A percentile compares a stretch with the other conserved stretches of the same genome.
Conservation (phyloP, 2,329 filamentous ascomycete genomes). For the Fusarium sp. region DNA sequence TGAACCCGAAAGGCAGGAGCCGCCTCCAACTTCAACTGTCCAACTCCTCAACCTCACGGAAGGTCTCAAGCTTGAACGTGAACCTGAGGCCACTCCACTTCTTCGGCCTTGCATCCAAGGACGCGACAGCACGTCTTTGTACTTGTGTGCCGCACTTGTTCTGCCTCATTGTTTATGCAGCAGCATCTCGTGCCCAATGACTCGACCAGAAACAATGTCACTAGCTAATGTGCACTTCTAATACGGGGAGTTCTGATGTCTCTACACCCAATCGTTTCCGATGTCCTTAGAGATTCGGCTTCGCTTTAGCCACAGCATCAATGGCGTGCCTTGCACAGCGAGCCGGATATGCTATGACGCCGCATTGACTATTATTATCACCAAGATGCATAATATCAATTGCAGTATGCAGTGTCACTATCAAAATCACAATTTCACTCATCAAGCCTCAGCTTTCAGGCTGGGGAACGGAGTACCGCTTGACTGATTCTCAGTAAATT, state of each 20-base stretch:
- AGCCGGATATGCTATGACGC: constrained; percentile 1
- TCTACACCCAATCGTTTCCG: constrained; percentile 15
- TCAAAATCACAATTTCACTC: constrained; percentile 34
- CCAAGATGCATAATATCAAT: not conserved
- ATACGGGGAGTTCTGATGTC: constrained; percentile 18
- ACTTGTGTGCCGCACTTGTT: constrained; percentile 17
- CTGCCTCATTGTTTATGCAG: not conserved
- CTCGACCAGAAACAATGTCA: constrained; percentile 7
- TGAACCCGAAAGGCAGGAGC: constrained; percentile 14
- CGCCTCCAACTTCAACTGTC: constrained; percentile 13
- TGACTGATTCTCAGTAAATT: constrained; percentile 17
- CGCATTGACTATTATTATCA: constrained; percentile 25
- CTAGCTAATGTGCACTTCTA: constrained; percentile 12
- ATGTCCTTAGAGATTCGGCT: constrained; percentile 9
- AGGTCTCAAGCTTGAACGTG: not conserved
- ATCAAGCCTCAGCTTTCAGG: constrained; percentile 27
- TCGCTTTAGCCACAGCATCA: constrained; percentile 36
- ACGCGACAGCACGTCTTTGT: constrained; percentile 3
- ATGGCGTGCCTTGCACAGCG: constrained; percentile 21
- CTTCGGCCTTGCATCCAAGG: not conserved
- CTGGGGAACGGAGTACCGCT: constrained; percentile 27
- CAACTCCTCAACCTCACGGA: too few relatives aligned
- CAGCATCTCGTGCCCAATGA: constrained; percentile 6
- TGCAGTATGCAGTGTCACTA: constrained; percentile 19
- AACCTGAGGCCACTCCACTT: constrained; percentile 16